phyloP scores from a whole-genome alignment of 2,329 filamentous ascomycete species.

The Trichoderma guizhouense region DNA sequence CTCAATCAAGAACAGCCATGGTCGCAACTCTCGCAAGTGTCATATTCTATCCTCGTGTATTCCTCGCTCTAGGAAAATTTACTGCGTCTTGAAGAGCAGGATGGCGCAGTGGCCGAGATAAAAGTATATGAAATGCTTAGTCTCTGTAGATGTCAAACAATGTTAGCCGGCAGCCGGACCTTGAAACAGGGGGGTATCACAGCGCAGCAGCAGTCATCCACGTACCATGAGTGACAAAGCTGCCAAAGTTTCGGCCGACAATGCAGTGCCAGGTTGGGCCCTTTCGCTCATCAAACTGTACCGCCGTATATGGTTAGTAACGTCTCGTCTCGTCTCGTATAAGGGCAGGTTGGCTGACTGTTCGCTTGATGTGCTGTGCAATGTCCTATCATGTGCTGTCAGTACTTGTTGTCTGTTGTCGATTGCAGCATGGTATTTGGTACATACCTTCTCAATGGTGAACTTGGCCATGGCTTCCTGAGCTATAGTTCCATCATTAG shows the following conservation, averaged over 20 bases:
- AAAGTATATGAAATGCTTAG: slow-evolving; percentile 99
- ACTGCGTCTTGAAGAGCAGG: slow-evolving; percentile 98
- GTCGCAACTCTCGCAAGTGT: background rate
- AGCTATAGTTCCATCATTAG: slow-evolving; percentile 40
- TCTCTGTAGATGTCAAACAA: slow-evolving; percentile 59
- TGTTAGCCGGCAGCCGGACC: background rate
- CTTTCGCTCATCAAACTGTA: slow-evolving; percentile 91
- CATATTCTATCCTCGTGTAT: background rate
- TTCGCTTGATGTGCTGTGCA: slow-evolving; percentile 92
- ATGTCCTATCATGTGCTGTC: slow-evolving; percentile 67
- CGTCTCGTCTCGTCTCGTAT: background rate
- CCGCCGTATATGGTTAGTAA: slow-evolving; percentile 12
- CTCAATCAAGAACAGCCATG: background rate
- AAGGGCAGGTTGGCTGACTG: slow-evolving; percentile 53
- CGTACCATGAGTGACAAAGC: slow-evolving; percentile 95
- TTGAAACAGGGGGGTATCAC: background rate
- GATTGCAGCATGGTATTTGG: background rate
- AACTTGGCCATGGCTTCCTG: slow-evolving; percentile 63
- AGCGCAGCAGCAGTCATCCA: background rate
- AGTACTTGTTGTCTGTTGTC: slow-evolving; percentile 11
- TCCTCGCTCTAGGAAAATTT: slow-evolving; percentile 29
- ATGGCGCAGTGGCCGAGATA: slow-evolving; percentile 98
- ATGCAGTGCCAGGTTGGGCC: slow-evolving; percentile 99
- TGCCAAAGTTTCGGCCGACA: slow-evolving; percentile 96
- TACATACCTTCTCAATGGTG: slow-evolving; percentile 56